Evolutionary conservation across 805 yeast species (phyloP), one percentile per base, ranked within the genome.

Genomic region (Myxozyma vanderwaltii): DNA sequence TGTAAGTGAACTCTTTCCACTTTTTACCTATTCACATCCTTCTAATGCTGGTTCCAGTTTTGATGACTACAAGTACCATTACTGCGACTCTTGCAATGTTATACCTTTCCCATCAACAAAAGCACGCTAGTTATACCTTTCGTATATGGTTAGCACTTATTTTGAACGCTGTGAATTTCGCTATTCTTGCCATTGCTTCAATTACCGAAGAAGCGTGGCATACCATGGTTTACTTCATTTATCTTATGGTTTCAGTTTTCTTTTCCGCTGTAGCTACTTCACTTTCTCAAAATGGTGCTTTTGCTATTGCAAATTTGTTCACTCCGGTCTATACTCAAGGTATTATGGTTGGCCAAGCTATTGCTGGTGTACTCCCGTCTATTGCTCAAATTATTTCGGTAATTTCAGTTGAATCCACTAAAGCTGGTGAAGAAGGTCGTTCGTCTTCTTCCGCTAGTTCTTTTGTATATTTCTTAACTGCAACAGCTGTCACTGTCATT

Each of bases 341-440:
- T 0, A 87, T 87, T 1, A 89, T 94, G 87, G 91, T 91, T 2
- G 99, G 99, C 1, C 96, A 92, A 72, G 96, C 96, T 0, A 76
- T 92, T 17, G 90, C 97, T 0, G 99, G 99, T 1, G 96, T 94
- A 0, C 75, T 92, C 36, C 98, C 99, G 1, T 84, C 96, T 0
- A 70, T 88, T 19, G 85, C 87, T 13, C 80, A 83, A 66, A 85
- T 84, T 61, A 59, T 80, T 10, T 81, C 87, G 10, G 83, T 82
- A 26, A 68, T 81, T 52, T 47, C 75, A 4, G 74, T 68, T 7
- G 67, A 50, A 8, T 4, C 54, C 24, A 51, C 54, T 3, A 4
- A 23, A n/a, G 29, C 58, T 6, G 45, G 38, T 21, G 19, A 31
- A 35, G 38, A 29, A 12, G 56, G 48, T 26, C 36, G 24, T 23